phyloP scores from a whole-genome alignment of 176 grass and related monocot species.

The Thalia dealbata region DNA sequence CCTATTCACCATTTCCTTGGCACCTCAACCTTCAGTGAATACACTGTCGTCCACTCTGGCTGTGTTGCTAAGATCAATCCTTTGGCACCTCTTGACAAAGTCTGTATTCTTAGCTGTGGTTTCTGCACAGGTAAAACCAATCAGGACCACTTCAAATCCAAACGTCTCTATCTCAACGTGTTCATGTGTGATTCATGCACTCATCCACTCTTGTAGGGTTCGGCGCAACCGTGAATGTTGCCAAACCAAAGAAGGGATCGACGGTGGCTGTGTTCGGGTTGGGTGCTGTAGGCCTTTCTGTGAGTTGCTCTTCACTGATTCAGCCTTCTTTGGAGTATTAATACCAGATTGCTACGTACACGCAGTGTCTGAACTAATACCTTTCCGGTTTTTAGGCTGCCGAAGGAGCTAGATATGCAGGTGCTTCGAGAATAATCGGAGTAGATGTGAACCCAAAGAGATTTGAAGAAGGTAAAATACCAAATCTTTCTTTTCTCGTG shows the following conservation, averaged over 20 bases:
- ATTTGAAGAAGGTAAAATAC: conserved; percentile 47
- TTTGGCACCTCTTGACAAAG: background rate
- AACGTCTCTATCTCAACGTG: background rate
- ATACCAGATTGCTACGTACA: no score
- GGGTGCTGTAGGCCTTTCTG: background rate
- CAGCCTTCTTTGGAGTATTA: background rate
- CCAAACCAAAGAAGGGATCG: background rate
- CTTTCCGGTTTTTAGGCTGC: conserved; percentile 36
- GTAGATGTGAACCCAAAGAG: conserved; percentile 69
- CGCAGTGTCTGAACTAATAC: no score
- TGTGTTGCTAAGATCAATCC: conserved; percentile 7
- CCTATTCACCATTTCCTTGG: conserved; percentile 78
- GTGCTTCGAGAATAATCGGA: conserved; percentile 81
- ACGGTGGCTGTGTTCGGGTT: background rate
- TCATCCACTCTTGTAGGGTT: background rate
- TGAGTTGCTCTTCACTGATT: background rate
- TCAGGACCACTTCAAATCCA: no score
- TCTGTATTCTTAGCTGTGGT: background rate
- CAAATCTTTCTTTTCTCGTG: background rate
- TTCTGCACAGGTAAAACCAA: background rate
- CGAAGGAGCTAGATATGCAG: conserved; percentile 64
- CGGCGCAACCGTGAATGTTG: background rate
- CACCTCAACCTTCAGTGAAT: conserved; percentile 88
- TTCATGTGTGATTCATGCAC: background rate
- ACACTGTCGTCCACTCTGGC: conserved; percentile 3